These are phyloP conservation scores for Penicillium daleae DNA, from an alignment of 495 filamentous ascomycete genomes.

Conservation along the genomic window DNA sequence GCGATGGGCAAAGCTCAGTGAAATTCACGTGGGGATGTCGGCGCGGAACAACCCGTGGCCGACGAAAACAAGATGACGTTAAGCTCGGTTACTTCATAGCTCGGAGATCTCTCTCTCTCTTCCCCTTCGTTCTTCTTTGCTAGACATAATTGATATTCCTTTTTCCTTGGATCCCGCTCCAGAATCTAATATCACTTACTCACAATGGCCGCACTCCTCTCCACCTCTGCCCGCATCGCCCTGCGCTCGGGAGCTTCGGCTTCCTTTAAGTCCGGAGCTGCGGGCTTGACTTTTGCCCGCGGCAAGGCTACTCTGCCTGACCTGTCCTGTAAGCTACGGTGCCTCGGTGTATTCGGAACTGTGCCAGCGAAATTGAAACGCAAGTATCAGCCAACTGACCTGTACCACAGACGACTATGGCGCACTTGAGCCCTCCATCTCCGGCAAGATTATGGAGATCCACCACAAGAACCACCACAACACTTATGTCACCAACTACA, in stretches of 20 bases:
- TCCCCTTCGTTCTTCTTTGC: constrained; percentile 15
- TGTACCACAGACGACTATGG: constrained; percentile 72
- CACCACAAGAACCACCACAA: constrained; percentile 74
- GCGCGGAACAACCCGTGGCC: constrained; percentile 22
- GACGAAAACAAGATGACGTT: constrained; percentile 40
- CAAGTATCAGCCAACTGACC: constrained; percentile 18
- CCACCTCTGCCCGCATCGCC: constrained; percentile 56
- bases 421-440: constrained; percentile 93
- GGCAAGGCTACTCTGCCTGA: constrained; percentile 94
- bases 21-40: constrained; percentile 31
- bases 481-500: constrained; percentile 72
- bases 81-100: constrained; percentile 38
- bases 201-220: constrained; percentile 62
- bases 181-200: constrained; percentile 6
- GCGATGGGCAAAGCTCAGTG: constrained; percentile 17
- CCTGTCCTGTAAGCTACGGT: constrained; percentile 74
- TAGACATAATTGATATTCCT: constrained; percentile 1
- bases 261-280: constrained; percentile 57
- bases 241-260: constrained; percentile 57
- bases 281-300: constrained; percentile 73
- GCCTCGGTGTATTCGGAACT: neutral
- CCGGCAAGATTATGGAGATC: constrained; percentile 96
- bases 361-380: neutral
- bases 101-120: constrained; percentile 16
- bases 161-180: neutral